A percentile compares a stretch with the other conserved stretches of the same genome.
Evolutionary conservation across 108 stramenopile genomes (phyloP).

Genomic region (Cylindrotheca fusiformis): DNA sequence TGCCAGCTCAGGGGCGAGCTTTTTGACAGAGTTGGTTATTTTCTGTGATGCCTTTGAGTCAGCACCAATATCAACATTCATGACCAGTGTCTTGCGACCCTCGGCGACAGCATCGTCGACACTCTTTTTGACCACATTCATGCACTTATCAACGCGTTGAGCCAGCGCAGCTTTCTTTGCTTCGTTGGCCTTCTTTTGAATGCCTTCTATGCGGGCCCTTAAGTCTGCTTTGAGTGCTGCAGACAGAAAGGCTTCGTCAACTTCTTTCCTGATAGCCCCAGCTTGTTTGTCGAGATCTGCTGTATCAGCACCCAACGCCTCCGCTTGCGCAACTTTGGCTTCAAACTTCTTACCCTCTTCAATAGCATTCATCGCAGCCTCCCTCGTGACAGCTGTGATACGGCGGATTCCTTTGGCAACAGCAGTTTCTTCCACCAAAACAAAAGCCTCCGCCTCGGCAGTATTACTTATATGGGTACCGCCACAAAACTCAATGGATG

Average conservation of each 20-base stretch:
- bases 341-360: conserved; percentile 65
- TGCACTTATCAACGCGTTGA: conserved; percentile 48
- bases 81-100: conserved; percentile 44
- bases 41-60: conserved; percentile 93
- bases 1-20: conserved; percentile 74
- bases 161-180: conserved; percentile 81
- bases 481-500: conserved; percentile 98
- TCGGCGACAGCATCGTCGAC: conserved; percentile 54
- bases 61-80: conserved; percentile 87
- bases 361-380: conserved; percentile 75
- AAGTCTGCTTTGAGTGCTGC: conserved; percentile 83
- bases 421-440: conserved; percentile 91
- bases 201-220: conserved; percentile 68
- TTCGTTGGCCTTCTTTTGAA: conserved; percentile 84
- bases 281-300: conserved; percentile 75
- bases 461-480: conserved; percentile 98
- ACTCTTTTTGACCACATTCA: conserved; percentile 57
- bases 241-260: conserved; percentile 71
- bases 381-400: conserved; percentile 91
- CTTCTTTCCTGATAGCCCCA: conserved; percentile 76
- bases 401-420: conserved; percentile 99
- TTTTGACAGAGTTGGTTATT: conserved; percentile 85
- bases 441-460: conserved; percentile 89
- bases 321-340: conserved; percentile 43
- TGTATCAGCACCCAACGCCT: conserved; percentile 42